Evolutionary conservation across 805 yeast genomes (phyloP).

Genomic region (Spathaspora passalidarum): DNA sequence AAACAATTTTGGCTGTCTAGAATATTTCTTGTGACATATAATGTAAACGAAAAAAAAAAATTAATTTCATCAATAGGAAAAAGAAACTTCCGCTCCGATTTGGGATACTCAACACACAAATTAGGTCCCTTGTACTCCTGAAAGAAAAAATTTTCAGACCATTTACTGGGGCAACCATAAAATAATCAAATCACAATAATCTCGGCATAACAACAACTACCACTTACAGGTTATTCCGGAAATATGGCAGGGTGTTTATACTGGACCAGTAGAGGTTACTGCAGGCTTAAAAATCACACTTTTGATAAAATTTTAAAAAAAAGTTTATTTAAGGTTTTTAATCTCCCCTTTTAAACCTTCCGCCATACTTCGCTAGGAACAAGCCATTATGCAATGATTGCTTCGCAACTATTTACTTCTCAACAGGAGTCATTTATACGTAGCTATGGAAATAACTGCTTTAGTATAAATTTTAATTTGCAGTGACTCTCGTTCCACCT

Average conservation of each 20-base stretch:
- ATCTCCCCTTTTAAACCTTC: background rate
- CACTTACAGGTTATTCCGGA: background rate
- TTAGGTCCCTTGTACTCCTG: background rate
- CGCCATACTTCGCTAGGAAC: background rate
- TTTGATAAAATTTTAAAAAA: background rate
- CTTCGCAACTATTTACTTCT: background rate
- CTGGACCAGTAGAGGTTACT: too few relatives aligned
- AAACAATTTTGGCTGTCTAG: background rate
- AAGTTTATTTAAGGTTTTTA: background rate
- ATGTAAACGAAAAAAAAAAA: background rate
- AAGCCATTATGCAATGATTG: too few relatives aligned
- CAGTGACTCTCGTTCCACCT: too few relatives aligned
- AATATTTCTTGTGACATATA: background rate
- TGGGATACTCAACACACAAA: background rate
- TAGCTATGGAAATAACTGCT: too few relatives aligned
- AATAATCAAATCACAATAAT: background rate
- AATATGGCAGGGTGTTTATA: too few relatives aligned
- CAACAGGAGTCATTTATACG: too few relatives aligned
- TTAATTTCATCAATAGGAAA: background rate
- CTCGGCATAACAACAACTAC: background rate
- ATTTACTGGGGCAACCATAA: background rate
- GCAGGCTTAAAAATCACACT: too few relatives aligned
- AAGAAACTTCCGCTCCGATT: background rate
- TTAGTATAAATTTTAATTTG: too few relatives aligned
- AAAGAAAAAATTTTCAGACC: background rate